These are phyloP conservation scores for Syncephalis plumigaleata DNA, from an alignment of 371 early-diverging fungal species.

Conservation along the genomic window DNA sequence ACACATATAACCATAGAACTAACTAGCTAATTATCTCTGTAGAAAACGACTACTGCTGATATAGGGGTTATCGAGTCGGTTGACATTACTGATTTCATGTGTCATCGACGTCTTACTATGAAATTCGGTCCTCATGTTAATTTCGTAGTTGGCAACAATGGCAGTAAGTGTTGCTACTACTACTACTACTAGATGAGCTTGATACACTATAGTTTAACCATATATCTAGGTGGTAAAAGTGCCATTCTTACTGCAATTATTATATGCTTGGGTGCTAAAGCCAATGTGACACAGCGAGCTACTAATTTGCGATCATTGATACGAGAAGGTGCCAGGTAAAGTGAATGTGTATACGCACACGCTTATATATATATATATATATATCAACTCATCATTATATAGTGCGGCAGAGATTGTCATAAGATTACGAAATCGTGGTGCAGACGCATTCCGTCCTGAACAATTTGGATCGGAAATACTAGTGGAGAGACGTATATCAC, in stretches of 20 bases:
- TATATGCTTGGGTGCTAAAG: conserved; percentile 82
- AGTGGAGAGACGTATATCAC: conserved; percentile 65
- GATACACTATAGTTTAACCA: no score
- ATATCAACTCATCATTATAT: not conserved
- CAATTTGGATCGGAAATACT: conserved; percentile 62
- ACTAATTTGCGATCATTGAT: conserved; percentile 58
- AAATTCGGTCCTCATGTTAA: conserved; percentile 78
- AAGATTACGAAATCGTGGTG: conserved; percentile 63
- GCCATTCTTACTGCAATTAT: conserved; percentile 85
- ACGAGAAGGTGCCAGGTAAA: conserved; percentile 59
- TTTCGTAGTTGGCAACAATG: conserved; percentile 91
- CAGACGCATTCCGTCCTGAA: conserved; percentile 61
- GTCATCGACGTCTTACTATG: conserved; percentile 65
- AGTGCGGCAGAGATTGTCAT: conserved; percentile 48
- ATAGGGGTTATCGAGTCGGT: conserved; percentile 62
- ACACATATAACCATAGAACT: not conserved
- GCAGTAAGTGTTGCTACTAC: conserved; percentile 31
- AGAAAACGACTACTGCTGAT: not conserved
- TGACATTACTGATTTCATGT: conserved; percentile 85
- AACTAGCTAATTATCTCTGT: not conserved
- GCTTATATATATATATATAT: not conserved
- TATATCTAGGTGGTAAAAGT: conserved; percentile 67
- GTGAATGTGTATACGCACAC: not conserved
- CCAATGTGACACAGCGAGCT: conserved; percentile 71
- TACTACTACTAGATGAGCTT: not conserved